Percentiles rank a stretch among this genome's conserved stretches.
phyloP scores from a whole-genome alignment of 2,329 filamentous ascomycete species.

The Venturiaceae sp. region DNA sequence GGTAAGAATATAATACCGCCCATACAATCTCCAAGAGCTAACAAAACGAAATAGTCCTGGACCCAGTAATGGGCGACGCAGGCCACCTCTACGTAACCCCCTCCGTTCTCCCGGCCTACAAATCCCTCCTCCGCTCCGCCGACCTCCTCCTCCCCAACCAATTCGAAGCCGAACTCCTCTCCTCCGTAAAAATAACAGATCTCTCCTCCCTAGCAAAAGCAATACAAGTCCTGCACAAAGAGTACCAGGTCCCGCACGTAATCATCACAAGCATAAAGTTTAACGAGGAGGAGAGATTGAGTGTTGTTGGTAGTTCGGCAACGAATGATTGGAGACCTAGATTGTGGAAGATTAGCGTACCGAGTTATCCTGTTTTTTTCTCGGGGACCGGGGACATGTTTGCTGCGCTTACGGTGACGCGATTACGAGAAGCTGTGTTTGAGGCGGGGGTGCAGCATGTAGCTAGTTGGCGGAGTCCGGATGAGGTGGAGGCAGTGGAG shows the following conservation, averaged over 20 bases:
- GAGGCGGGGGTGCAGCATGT: constrained; percentile 38
- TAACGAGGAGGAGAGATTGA: constrained; percentile 36
- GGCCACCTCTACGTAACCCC: constrained; percentile 84
- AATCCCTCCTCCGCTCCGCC: constrained; percentile 65
- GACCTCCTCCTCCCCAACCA: constrained; percentile 94
- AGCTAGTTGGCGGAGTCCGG: constrained; percentile 65
- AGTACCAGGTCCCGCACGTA: constrained; percentile 72
- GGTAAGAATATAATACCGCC: constrained; percentile 27
- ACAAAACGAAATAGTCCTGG: constrained; percentile 50
- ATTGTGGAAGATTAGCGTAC: constrained; percentile 82
- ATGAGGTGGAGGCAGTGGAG: constrained; percentile 57
- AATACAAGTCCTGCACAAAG: constrained; percentile 66
- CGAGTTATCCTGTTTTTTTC: constrained; percentile 86
- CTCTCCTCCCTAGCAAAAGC: constrained; percentile 63
- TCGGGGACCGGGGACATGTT: constrained; percentile 98
- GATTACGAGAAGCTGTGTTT: constrained; percentile 73
- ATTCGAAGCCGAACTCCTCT: constrained; percentile 88
- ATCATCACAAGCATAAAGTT: constrained; percentile 86
- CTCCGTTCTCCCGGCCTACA: constrained; percentile 87
- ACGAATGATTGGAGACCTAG: constrained; percentile 56
- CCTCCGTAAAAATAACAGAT: constrained; percentile 72
- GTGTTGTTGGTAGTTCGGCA: constrained; percentile 69
- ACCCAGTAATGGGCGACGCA: constrained; percentile 98
- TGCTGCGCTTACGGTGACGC: constrained; percentile 77
- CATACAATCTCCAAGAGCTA: not conserved